Evolutionary conservation across 2,329 filamentous ascomycete species (phyloP).

Genomic region (Escovopsis weberi): DNA sequence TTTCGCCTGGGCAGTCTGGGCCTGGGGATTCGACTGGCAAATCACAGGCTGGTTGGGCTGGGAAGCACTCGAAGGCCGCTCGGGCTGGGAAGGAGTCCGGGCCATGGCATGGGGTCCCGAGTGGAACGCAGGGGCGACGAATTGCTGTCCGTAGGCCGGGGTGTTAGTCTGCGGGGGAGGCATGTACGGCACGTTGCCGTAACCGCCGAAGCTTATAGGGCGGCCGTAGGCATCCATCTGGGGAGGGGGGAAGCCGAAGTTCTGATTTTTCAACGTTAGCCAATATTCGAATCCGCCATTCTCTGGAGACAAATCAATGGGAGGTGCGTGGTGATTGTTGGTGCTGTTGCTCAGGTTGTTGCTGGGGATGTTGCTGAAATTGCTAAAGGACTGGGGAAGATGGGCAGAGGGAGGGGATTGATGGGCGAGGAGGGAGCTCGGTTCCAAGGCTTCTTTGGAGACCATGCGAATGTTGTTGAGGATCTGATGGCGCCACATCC

Average conservation of each 20-base stretch:
- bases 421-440: constrained; percentile 4
- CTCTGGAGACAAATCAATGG: constrained; percentile 51
- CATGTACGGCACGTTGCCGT: constrained; percentile 37
- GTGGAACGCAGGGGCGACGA: constrained; percentile 24
- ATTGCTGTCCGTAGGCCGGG: constrained; percentile 36
- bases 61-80: constrained; percentile 50
- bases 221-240: constrained; percentile 25
- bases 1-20: constrained; percentile 46
- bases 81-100: constrained; percentile 67
- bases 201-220: constrained; percentile 25
- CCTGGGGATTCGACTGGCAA: constrained; percentile 48
- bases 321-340: constrained; percentile 8
- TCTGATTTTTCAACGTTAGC: constrained; percentile 59
- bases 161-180: constrained; percentile 28
- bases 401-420: too few relatives aligned
- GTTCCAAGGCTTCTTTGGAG: constrained; percentile 9
- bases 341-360: background rate
- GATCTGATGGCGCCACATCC: constrained; percentile 16
- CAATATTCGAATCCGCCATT: constrained; percentile 56
- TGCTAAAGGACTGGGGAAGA: too few relatives aligned
- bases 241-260: constrained; percentile 38
- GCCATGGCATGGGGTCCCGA: constrained; percentile 60
- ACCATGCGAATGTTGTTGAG: constrained; percentile 9
- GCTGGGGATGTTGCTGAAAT: background rate
- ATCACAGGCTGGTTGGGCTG: constrained; percentile 43